phyloP scores from a whole-genome alignment of 1,284 basidiomycete species.

The Cystobasidium slooffiae region DNA sequence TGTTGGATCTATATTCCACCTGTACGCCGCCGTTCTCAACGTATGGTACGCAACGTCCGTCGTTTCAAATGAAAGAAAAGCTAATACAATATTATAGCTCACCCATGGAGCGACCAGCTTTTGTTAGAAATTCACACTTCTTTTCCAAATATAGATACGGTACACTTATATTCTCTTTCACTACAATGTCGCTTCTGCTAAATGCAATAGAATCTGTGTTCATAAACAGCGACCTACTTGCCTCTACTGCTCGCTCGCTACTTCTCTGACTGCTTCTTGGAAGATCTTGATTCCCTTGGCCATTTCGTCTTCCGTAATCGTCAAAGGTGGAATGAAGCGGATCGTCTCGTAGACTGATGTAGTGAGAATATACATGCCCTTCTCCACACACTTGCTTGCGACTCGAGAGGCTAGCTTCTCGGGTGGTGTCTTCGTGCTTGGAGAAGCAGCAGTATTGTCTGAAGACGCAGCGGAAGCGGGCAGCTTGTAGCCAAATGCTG shows the following conservation, averaged over 20 bases:
- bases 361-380: conserved; percentile 45
- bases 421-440: conserved; percentile 30
- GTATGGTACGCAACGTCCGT: too few relatives aligned
- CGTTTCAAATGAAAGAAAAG: too few relatives aligned
- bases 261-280: conserved; percentile 65
- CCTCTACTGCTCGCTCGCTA: conserved; percentile 33
- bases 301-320: conserved; percentile 68
- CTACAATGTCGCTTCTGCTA: neutral
- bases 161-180: neutral
- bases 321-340: conserved; percentile 76
- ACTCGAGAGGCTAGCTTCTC: conserved; percentile 61
- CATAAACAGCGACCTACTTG: neutral
- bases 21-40: too few relatives aligned
- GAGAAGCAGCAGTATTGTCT: conserved; percentile 41
- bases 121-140: too few relatives aligned
- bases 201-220: conserved; percentile 4
- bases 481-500: conserved; percentile 45
- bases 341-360: conserved; percentile 57
- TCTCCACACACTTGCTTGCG: conserved; percentile 70
- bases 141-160: too few relatives aligned
- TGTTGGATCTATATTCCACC: too few relatives aligned
- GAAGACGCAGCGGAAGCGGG: conserved; percentile 23
- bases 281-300: conserved; percentile 67
- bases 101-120: too few relatives aligned
- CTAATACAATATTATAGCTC: too few relatives aligned